Percentiles rank a stretch among this genome's conserved stretches.
phyloP scores from a whole-genome alignment of 768 basidiomycete genomes.

The Lactarius sanguifluus region DNA sequence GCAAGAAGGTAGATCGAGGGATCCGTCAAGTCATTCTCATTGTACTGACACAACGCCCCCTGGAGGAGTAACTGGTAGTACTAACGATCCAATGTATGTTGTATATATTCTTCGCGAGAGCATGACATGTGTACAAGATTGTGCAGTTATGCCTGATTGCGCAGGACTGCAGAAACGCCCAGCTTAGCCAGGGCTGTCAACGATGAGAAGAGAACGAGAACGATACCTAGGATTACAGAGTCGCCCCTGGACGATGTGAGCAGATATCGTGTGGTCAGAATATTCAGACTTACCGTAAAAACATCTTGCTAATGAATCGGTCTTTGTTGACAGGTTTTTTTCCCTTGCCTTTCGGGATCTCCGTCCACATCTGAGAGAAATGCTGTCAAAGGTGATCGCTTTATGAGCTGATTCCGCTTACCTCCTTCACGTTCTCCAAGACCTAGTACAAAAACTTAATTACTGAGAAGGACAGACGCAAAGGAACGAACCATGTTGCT shows the following conservation, averaged over 20 bases:
- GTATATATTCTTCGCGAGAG: conserved; percentile 5
- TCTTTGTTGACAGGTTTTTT: conserved; percentile 99
- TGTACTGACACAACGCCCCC: conserved; percentile 1
- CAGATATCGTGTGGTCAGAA: conserved; percentile 22
- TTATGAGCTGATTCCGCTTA: conserved; percentile 30
- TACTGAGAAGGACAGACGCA: conserved; percentile 5
- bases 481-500: conserved; percentile 84
- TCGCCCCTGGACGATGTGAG: conserved; percentile 64
- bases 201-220: conserved; percentile 32
- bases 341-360: conserved; percentile 95
- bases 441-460: conserved; percentile 51
- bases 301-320: conserved; percentile 99
- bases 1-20: conserved; percentile 15
- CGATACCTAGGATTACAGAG: conserved; percentile 89
- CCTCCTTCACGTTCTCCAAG: conserved; percentile 98
- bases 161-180: conserved; percentile 56
- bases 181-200: conserved; percentile 28
- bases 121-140: background rate
- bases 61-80: conserved; percentile 1
- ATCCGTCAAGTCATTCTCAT: background rate
- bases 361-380: conserved; percentile 91
- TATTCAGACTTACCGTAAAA: conserved; percentile 63
- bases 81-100: conserved; percentile 1
- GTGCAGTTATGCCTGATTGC: conserved; percentile 58
- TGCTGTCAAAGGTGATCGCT: background rate